Evolutionary conservation across 345 rosid genomes (phyloP).

Genomic region (Gossypium arboreum): DNA sequence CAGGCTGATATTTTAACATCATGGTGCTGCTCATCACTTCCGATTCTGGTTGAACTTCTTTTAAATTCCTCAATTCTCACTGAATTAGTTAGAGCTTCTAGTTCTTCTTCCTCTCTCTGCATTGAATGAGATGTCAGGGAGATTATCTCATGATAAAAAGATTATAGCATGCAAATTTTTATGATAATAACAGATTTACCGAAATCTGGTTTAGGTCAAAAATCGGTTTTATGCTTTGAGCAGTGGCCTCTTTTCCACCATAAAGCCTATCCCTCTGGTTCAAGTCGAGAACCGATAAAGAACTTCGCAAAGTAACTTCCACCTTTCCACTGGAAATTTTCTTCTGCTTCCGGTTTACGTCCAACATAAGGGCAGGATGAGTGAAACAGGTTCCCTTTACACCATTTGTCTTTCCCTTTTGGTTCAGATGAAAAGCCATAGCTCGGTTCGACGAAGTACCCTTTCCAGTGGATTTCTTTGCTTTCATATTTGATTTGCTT

Average conservation of each 20-base stretch:
- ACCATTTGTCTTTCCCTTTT: conserved; percentile 22
- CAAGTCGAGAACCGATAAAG: conserved; percentile 27
- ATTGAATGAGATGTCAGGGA: conserved; percentile 1
- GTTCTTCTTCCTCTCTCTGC: conserved; percentile 81
- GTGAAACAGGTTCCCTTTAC: conserved; percentile 27
- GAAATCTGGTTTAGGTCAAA: conserved; percentile 88
- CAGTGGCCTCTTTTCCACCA: conserved; percentile 38
- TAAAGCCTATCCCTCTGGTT: conserved; percentile 34
- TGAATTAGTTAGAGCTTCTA: conserved; percentile 33
- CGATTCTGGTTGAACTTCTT: conserved; percentile 33
- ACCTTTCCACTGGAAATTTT: conserved; percentile 26
- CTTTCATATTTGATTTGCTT: conserved; percentile 26
- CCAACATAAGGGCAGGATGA: conserved; percentile 19
- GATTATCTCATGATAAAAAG: conserved; percentile 15
- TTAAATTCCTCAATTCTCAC: conserved; percentile 38
- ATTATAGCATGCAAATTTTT: not conserved
- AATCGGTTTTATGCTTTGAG: conserved; percentile 30
- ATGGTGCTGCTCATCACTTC: conserved; percentile 41
- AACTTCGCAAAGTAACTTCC: conserved; percentile 18
- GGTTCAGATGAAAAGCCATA: conserved; percentile 20
- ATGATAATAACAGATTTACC: conserved; percentile 35
- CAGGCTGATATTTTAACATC: conserved; percentile 53
- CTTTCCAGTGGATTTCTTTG: conserved; percentile 23
- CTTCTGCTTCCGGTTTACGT: conserved; percentile 33
- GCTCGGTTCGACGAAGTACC: conserved; percentile 8